Evolutionary conservation across 73 alveolate species (phyloP), one percentile per base, ranked within the genome.

Genomic region (Paramecium biaurelia): DNA sequence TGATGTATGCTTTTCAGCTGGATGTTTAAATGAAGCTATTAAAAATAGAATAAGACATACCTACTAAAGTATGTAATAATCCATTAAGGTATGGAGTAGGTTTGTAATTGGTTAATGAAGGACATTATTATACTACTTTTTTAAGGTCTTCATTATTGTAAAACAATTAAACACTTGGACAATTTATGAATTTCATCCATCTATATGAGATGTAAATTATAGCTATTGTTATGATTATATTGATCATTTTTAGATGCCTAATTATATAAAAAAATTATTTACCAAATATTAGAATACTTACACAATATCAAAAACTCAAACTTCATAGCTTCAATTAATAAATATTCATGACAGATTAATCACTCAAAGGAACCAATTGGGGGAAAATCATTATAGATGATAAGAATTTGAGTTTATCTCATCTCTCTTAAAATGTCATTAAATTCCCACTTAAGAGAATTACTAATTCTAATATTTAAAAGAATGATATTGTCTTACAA

Each of bases 71-170:
- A 42, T 79, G 90, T 21, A 79, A 47, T 58, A 79, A 34, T 43
- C 90, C 90, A 79, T 79, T 79, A 1, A 43, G 28, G 3, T 43
- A 79, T 7, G 72, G 72, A 12, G 70, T 79, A 4, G 90, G 90
- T 15, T 79, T 79, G 28, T 43, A 79, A 24, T 79, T 41, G 1
- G 8, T 23, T 43, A 79, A 79, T n/a, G 90, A 79, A 2, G 90
- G 90, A 45, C 90, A 79, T 12, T 18, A 8, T 18, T 79, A 0
- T 10, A 79, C 12, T 21, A 79, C 23, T 9, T 79, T 79, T 2
- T 79, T 32, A 0, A 53, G 68, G 6, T 21, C 32, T 5, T 26
- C 35, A 18, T 26, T 59, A 30, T 24, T 26, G n/a, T 59, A 24
- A 67, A 28, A 67, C n/a, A 67, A 32, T 30, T 67, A 26, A 34